Evolutionary conservation across 2,329 filamentous ascomycete species (phyloP), one percentile per base, ranked within the genome.

Genomic region (Colletotrichum abscissum): DNA sequence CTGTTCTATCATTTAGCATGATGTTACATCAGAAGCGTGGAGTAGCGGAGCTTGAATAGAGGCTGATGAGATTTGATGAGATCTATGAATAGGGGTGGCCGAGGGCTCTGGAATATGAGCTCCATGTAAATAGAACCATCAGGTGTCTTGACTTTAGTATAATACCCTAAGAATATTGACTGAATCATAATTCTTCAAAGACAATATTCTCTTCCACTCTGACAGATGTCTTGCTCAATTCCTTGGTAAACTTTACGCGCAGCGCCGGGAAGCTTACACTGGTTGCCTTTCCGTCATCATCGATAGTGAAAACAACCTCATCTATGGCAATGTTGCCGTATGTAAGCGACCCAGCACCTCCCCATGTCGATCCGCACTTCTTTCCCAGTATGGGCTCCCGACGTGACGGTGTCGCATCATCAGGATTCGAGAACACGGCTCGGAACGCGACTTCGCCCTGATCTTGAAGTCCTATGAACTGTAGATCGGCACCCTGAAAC

Each of bases 261-360:
- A 73, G 19, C 11, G 67, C 69, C 1, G 68, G 75, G 52, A 74
- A 62, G 24, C 42, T 52, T 22, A 74, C 57, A 9, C 68, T 59
- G 8, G 60, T 66, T 16, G 63, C 57, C 11, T 30, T 33, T 1
- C 63, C 55, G 9, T 69, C 33, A 12, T 26, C 57, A 9, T 71
- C 62, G 11, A 75, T 5, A 38, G 63, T 52, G 63, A 76, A 74
- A 28, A 76, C 60, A 67, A 75, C 74, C 16, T 77, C 76, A 63
- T 77, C 74, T 5, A 73, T 63, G 1, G 59, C 68, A 7, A 74
- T 26, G 24, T 69, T 71, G 3, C 76, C 75, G n/a, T 77, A 77
- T 49, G 66, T 75, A 6, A 76, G 30, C 28, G 55, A 52, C 24
- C 77, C 76, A 11, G 42, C 42, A 8, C 49, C 46, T 14, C 58